phyloP scores from a whole-genome alignment of 2,329 filamentous ascomycete species.

The Aspergillus thermomutatus region DNA sequence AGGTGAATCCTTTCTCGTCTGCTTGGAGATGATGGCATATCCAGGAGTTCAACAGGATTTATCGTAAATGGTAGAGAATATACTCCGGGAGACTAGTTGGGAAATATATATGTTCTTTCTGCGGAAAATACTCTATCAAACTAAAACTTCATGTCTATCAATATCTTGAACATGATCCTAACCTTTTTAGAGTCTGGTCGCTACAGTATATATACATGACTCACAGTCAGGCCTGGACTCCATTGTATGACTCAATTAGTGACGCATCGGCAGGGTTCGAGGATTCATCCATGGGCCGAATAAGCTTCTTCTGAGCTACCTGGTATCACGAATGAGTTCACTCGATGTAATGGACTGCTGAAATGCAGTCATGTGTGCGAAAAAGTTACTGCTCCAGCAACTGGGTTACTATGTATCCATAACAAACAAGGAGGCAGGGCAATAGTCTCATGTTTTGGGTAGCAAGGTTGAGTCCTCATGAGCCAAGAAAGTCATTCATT shows the following conservation, averaged over 20 bases:
- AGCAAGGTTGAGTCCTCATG: too few relatives aligned
- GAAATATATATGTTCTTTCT: neutral
- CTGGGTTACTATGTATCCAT: too few relatives aligned
- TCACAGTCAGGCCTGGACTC: neutral
- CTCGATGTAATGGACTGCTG: neutral
- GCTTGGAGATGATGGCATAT: neutral
- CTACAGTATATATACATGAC: neutral
- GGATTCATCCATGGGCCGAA: neutral
- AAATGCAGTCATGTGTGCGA: too few relatives aligned
- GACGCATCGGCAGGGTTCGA: neutral
- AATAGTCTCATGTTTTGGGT: too few relatives aligned
- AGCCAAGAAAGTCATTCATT: too few relatives aligned
- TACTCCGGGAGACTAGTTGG: too few relatives aligned
- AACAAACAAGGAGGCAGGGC: too few relatives aligned
- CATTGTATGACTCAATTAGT: neutral
- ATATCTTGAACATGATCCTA: too few relatives aligned
- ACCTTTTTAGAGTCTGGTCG: too few relatives aligned
- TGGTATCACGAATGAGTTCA: neutral
- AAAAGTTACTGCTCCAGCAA: too few relatives aligned
- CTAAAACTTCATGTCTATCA: neutral
- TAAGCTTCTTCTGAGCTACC: neutral
- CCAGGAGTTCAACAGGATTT: neutral
- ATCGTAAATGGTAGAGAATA: too few relatives aligned
- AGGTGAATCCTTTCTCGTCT: constrained; percentile 33
- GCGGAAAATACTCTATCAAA: too few relatives aligned